Evolutionary conservation across 139 green algal species (phyloP), one percentile per base, ranked within the genome.

Genomic region (Marvania coccoides): DNA sequence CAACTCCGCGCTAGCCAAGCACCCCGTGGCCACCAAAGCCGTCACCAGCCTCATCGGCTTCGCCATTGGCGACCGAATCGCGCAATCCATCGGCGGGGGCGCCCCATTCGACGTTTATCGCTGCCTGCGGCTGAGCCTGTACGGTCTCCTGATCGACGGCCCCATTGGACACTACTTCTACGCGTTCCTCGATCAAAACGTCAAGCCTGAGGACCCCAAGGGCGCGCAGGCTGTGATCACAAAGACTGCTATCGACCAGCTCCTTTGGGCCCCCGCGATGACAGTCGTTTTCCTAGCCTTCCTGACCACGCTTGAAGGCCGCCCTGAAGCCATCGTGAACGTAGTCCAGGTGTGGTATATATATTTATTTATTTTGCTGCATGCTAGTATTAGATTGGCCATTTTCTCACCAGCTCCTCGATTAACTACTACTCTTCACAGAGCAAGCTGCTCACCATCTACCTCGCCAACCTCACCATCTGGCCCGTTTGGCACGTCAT

Each of bases 401-500:
- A 37, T 8, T 57, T 57, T 24, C 4, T 57, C n/a, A n/a, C n/a
- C n/a, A n/a, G n/a, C n/a, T n/a, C n/a, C n/a, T n/a, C n/a, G n/a
- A 28, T 30, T 30, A 61, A 13, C 12, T 35, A 13, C 39, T 14
- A 33, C 14, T 8, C 15, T 29, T 39, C 66, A 64, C 76, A 77
- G 57, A 39, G 59, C 5, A 87, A 88, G 70, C 60, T 92, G 37
- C 47, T 75, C 47, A 73, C 70, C 4, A 85, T 72, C 4, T 51
- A 89, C 34, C 39, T 85, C 13, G 81, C 83, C 45, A 89, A 90
- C 64, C 90, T 89, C 47, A 9, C 24, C 15, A 34, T 47, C n/a
- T 47, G 85, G 85, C 85, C 85, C 1, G 39, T 79, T 12, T 81
- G 84, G 2, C 87, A 94, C 63, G 66, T 89, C 6, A 77, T 95